Base-by-base conservation (phyloP, 2,329 filamentous ascomycete genomes). In the Hortaea sp. region DNA sequence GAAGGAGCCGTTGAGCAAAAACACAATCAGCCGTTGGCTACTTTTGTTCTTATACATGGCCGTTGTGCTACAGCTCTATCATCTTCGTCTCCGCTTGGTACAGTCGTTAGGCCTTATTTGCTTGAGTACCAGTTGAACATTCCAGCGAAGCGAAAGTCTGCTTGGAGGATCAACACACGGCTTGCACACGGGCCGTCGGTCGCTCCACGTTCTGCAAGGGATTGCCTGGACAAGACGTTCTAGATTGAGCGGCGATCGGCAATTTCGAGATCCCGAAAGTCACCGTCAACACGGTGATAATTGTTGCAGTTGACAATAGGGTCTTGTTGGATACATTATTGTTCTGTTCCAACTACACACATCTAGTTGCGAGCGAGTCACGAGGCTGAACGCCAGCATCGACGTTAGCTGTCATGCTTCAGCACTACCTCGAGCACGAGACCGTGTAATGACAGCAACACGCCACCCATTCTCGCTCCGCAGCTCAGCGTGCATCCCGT, bases 381-480 rank as follows among this genome's bases (percentile, higher is more conserved):
- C 32, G 32, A 35, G 9, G 32, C 32, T 35, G 32, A n/a, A 35
- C 32, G 9, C 7, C 32, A 9, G 32, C 32, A 35, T 20, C 20
- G 20, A 35, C 32, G 32, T 35, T 35, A 4, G 32, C 32, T 35
- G 32, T 35, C 32, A 35, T 35, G 32, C 32, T 35, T 9, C 32
- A n/a, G 32, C 20, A 20, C 20, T 20, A 20, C 20, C 7, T 35
- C 32, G 32, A 35, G n/a, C 32, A 35, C 32, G 32, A 51, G 37
- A 42, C 47, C 44, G 50, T 58, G 57, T 53, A 52, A 60, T 60
- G 57, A 58, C 51, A 51, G 45, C 50, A 41, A 45, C 40, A 49
- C 44, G 49, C 44, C 45, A 45, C 39, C 27, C 43, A 44, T 55
- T 53, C 51, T 55, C 56, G 54, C 54, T 51, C 35, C 53, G 56